Percentiles rank a stretch among this genome's conserved stretches.
These are phyloP conservation scores for Pseudonectria foliicola DNA, from an alignment of 2,329 filamentous ascomycete species.

Conservation along the genomic window DNA sequence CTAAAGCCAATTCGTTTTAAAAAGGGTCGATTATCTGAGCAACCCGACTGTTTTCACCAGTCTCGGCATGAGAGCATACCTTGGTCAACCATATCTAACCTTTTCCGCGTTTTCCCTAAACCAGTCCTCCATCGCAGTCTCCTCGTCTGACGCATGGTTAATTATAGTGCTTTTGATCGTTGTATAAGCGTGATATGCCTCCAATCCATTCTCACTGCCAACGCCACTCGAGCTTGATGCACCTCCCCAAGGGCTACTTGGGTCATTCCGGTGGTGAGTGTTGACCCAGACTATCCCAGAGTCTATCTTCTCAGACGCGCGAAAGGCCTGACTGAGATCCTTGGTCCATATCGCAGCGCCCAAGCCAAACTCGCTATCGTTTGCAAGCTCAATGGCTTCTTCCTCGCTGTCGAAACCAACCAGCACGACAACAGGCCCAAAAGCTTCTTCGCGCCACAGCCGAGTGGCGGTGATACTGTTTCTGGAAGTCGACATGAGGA, in stretches of 20 bases:
- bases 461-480: constrained; percentile 59
- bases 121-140: constrained; percentile 55
- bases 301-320: constrained; percentile 62
- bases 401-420: constrained; percentile 68
- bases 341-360: constrained; percentile 72
- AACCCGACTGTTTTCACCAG: no score
- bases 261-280: constrained; percentile 66
- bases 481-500: constrained; percentile 49
- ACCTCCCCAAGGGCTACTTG: constrained; percentile 64
- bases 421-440: constrained; percentile 72
- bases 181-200: constrained; percentile 54
- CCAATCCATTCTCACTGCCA: constrained; percentile 65
- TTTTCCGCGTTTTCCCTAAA: constrained; percentile 51
- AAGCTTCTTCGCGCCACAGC: constrained; percentile 75
- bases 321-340: constrained; percentile 67
- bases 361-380: constrained; percentile 68
- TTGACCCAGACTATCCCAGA: constrained; percentile 55
- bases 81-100: constrained; percentile 36
- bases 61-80: no score
- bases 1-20: no score
- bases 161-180: constrained; percentile 60
- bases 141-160: constrained; percentile 55
- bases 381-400: constrained; percentile 63
- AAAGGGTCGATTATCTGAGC: no score
- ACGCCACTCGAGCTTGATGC: constrained; percentile 56